Evolutionary conservation across 2,329 filamentous ascomycete species (phyloP), one percentile per base, ranked within the genome.

Genomic region (Sporothrix humicola): DNA sequence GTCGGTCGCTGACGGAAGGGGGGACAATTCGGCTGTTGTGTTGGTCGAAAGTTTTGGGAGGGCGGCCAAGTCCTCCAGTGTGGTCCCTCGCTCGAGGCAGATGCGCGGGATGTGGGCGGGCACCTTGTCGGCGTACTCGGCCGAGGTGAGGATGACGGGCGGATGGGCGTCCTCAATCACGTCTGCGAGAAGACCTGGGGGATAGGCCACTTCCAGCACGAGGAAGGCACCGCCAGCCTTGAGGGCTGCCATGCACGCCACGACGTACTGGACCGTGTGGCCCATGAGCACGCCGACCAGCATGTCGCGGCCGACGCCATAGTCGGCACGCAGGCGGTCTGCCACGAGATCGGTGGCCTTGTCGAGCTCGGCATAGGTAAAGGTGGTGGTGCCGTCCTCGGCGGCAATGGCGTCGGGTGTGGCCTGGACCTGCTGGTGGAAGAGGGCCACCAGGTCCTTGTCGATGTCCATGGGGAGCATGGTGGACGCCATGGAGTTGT

Each of bases 201-300:
- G 93, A 76, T 95, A 95, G 2, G 93, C 93, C 68, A 94, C 85
- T 82, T 95, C 93, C 2, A 95, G 87, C 1, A 95, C 92, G 5
- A 95, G 85, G 79, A 94, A 95, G 1, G 93, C 93, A 72, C 93
- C 93, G 70, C 92, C 93, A 1, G 93, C 92, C 74, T 91, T 89
- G 54, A 95, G 87, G n/a, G 91, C 89, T 37, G 93, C 93, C 71
- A 95, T 84, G 79, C 91, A 94, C 17, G 92, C 90, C 81, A 95
- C 90, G 75, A 95, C 91, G 81, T 95, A 94, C 82, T 94, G 88
- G 68, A 92, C 91, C 80, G 91, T 93, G 72, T 92, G 89, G 73
- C 89, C 90, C 79, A 95, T 87, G 71, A 95, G 86, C 58, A 95
- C 90, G 71, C 93, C 93, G 46, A 95, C 92, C 20, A 94, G 86